Evolutionary conservation across 2,329 filamentous ascomycete genomes (phyloP).

Genomic region (Sporothrix variecibatus): DNA sequence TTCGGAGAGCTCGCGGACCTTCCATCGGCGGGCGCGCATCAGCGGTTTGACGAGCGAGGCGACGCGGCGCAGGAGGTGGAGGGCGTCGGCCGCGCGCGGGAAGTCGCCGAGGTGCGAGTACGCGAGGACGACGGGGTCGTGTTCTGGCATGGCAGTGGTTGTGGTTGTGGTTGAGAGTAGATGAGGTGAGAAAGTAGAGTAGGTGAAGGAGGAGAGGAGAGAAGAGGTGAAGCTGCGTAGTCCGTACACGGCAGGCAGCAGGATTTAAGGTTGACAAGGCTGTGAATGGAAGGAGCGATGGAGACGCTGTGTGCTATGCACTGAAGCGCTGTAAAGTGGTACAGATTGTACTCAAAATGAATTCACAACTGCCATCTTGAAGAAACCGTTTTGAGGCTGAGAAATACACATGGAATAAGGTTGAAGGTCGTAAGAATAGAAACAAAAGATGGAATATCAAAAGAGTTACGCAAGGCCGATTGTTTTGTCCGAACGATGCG

Average conservation of each 20-base stretch:
- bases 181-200: background rate
- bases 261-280: background rate
- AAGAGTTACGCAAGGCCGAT: background rate
- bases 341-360: background rate
- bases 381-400: background rate
- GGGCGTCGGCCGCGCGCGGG: conserved; percentile 52
- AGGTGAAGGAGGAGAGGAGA: background rate
- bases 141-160: conserved; percentile 42
- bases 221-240: background rate
- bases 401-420: background rate
- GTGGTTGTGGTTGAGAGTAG: background rate
- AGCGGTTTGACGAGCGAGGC: conserved; percentile 91
- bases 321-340: background rate
- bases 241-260: background rate
- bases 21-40: conserved; percentile 85
- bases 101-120: conserved; percentile 53
- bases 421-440: background rate
- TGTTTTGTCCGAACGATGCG: background rate
- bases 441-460: background rate
- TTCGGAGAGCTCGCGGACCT: conserved; percentile 75
- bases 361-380: background rate
- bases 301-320: background rate
- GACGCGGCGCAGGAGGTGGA: conserved; percentile 71
- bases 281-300: background rate
- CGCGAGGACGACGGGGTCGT: conserved; percentile 49